Evolutionary conservation across 2,329 filamentous ascomycete species (phyloP).

Genomic region (Dactylonectria macrodidyma): DNA sequence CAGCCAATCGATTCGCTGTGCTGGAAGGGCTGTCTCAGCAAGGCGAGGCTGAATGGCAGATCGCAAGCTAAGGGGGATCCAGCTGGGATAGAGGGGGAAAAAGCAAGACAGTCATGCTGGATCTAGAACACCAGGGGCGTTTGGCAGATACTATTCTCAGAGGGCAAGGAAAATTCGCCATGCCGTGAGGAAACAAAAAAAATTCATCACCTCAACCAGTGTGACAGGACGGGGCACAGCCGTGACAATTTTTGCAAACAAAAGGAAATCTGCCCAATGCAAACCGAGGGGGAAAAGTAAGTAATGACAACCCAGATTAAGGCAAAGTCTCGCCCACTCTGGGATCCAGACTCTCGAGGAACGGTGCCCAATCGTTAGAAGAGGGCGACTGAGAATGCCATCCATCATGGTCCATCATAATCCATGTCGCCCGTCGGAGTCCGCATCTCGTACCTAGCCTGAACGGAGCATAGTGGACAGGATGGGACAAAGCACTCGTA

Average conservation of each 20-base stretch:
- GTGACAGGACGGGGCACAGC: constrained; percentile 14
- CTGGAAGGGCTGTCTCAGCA: constrained; percentile 32
- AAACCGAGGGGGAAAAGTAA: constrained; percentile 37
- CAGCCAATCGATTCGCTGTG: constrained; percentile 32
- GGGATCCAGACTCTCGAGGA: constrained; percentile 36
- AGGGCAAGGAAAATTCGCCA: constrained; percentile 8
- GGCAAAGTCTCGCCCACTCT: constrained; percentile 40
- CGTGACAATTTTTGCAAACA: constrained; percentile 20
- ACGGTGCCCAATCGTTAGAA: constrained; percentile 42
- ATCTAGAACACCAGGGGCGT: constrained; percentile 36
- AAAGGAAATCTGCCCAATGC: constrained; percentile 37
- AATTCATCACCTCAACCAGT: constrained; percentile 16
- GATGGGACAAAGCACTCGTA: background rate
- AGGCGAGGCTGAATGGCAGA: constrained; percentile 28
- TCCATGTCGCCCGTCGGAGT: constrained; percentile 19
- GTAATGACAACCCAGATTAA: constrained; percentile 37
- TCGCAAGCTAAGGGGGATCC: constrained; percentile 29
- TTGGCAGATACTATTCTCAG: constrained; percentile 28
- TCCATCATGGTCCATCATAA: constrained; percentile 33
- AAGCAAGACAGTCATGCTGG: constrained; percentile 36
- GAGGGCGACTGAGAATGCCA: constrained; percentile 37
- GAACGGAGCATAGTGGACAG: constrained; percentile 11
- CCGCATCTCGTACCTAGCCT: constrained; percentile 7
- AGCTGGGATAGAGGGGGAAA: constrained; percentile 27
- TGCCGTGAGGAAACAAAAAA: constrained; percentile 24